Conservation (phyloP, 345 rosid genomes). For the Adansonia digitata region DNA sequence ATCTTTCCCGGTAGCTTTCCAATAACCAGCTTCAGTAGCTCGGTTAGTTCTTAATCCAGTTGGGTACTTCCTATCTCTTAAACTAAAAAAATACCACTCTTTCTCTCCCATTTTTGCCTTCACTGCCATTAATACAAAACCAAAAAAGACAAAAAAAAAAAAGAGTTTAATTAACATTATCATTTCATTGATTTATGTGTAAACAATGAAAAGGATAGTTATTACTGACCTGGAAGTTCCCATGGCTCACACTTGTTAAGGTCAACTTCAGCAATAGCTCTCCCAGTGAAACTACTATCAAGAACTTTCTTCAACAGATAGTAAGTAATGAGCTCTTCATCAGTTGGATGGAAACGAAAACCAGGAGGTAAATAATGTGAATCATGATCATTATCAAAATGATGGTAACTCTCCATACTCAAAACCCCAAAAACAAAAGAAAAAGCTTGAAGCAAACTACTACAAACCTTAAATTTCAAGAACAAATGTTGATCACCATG, state of each 20-base stretch:
- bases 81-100: constrained; percentile 90
- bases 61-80: constrained; percentile 86
- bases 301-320: constrained; percentile 81
- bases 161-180: background rate
- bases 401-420: constrained; percentile 45
- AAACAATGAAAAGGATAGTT: background rate
- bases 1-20: constrained; percentile 97
- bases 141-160: background rate
- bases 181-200: background rate
- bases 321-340: constrained; percentile 85
- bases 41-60: constrained; percentile 88
- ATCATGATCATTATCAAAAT: constrained; percentile 41
- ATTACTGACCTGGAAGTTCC: constrained; percentile 83
- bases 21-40: constrained; percentile 95
- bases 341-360: constrained; percentile 90
- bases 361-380: constrained; percentile 73
- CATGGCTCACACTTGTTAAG: constrained; percentile 97
- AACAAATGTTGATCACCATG: background rate
- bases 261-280: constrained; percentile 83
- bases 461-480: background rate
- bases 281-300: constrained; percentile 60
- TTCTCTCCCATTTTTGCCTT: constrained; percentile 94
- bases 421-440: background rate
- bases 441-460: background rate
- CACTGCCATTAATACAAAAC: constrained; percentile 34